Evolutionary conservation across 495 filamentous ascomycete species (phyloP).

Genomic region (Penicillium simplicissimum): DNA sequence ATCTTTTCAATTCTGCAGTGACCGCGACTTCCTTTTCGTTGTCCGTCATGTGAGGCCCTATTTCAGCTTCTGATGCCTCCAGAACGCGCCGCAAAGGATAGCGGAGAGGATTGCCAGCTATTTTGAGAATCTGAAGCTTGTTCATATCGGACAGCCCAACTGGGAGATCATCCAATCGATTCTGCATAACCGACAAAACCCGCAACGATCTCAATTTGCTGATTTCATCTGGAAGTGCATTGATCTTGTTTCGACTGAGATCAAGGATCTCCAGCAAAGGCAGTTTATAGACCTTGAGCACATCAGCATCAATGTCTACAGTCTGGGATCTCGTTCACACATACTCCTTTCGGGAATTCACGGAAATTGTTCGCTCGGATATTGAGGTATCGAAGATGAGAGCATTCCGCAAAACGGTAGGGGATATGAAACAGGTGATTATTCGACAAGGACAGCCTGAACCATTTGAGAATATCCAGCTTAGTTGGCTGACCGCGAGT

Average conservation of each 20-base stretch:
- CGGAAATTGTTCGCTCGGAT: conserved; percentile 82
- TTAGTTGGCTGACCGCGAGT: conserved; percentile 10
- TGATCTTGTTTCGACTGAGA: conserved; percentile 81
- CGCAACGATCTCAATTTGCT: conserved; percentile 73
- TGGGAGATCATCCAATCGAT: conserved; percentile 81
- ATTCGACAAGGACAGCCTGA: conserved; percentile 83
- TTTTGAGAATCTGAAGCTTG: conserved; percentile 81
- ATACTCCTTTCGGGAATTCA: conserved; percentile 83
- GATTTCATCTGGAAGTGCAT: conserved; percentile 74
- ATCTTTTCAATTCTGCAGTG: conserved; percentile 75
- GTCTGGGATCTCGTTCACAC: conserved; percentile 29
- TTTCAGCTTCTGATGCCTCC: conserved; percentile 45
- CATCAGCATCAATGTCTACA: conserved; percentile 19
- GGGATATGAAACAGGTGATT: conserved; percentile 82
- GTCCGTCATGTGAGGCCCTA: conserved; percentile 48
- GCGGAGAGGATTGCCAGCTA: conserved; percentile 79
- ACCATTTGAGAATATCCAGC: background rate
- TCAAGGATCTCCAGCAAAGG: conserved; percentile 89
- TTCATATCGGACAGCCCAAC: conserved; percentile 83
- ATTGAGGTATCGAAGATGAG: conserved; percentile 91
- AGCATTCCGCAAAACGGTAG: conserved; percentile 79
- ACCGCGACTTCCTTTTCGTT: conserved; percentile 66
- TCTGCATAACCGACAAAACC: conserved; percentile 78
- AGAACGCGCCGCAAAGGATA: conserved; percentile 48
- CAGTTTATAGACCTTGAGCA: conserved; percentile 69